Percentiles rank a stretch among this genome's conserved stretches.
Conservation (phyloP, 345 rosid genomes). For the Viola odorata region DNA sequence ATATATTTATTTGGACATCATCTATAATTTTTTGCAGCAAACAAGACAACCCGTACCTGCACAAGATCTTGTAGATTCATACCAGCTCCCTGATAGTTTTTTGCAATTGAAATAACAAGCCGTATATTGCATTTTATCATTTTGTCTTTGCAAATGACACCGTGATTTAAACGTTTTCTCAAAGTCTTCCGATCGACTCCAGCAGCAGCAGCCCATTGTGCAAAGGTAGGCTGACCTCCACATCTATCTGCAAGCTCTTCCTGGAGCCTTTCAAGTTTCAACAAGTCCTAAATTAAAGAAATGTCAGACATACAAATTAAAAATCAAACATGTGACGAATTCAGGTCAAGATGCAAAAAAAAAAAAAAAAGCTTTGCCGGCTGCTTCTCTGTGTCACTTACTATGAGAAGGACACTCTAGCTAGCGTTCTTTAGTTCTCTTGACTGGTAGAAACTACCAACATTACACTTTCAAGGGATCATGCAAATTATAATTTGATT, state of each 20-base stretch:
- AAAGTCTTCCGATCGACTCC: conserved; percentile 69
- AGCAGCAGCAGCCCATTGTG: conserved; percentile 93
- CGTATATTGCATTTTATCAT: conserved; percentile 94
- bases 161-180: conserved; percentile 63
- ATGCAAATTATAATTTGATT: no score
- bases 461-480: no score
- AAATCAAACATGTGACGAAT: background rate
- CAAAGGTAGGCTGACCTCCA: conserved; percentile 67
- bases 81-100: conserved; percentile 84
- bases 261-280: conserved; percentile 79
- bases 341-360: no score
- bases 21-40: background rate
- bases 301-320: background rate
- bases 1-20: background rate
- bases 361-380: no score
- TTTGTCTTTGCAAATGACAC: conserved; percentile 70
- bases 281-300: conserved; percentile 47
- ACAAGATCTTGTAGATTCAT: conserved; percentile 95
- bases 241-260: conserved; percentile 61
- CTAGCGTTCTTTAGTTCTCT: no score
- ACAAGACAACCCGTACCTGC: conserved; percentile 47
- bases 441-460: no score
- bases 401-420: no score
- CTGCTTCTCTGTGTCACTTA: no score
- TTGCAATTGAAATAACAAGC: conserved; percentile 94